A percentile compares a stretch with the other conserved stretches of the same genome.
phyloP scores from a whole-genome alignment of 2,329 filamentous ascomycete species.

The Fusarium sp. region DNA sequence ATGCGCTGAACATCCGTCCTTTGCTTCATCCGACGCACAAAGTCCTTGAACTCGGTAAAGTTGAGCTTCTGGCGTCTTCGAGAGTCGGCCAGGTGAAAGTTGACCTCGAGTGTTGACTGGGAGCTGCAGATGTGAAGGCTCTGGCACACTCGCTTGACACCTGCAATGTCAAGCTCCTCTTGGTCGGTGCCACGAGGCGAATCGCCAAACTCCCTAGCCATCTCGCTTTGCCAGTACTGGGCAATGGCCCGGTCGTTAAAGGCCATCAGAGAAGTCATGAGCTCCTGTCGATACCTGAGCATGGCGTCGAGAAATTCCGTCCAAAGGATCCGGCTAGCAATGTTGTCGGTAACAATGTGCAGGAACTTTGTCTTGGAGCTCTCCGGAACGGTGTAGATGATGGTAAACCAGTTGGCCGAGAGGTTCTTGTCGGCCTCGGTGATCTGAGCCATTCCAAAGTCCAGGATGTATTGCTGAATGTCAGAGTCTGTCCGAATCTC shows the following conservation, averaged over 20 bases:
- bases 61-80: slow-evolving; percentile 74
- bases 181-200: slow-evolving; percentile 65
- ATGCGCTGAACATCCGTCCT: slow-evolving; percentile 83
- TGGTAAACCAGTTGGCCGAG: slow-evolving; percentile 85
- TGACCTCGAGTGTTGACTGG: slow-evolving; percentile 76
- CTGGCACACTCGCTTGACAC: slow-evolving; percentile 86
- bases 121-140: slow-evolving; percentile 94
- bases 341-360: slow-evolving; percentile 85
- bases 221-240: slow-evolving; percentile 88
- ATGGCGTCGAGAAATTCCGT: slow-evolving; percentile 86
- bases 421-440: slow-evolving; percentile 48
- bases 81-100: slow-evolving; percentile 80
- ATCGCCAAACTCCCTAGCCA: slow-evolving; percentile 74
- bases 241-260: slow-evolving; percentile 86
- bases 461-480: slow-evolving; percentile 88
- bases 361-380: slow-evolving; percentile 87
- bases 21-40: slow-evolving; percentile 85
- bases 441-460: slow-evolving; percentile 77
- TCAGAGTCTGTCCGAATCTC: slow-evolving; percentile 88
- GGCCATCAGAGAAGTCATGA: slow-evolving; percentile 89
- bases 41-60: slow-evolving; percentile 84
- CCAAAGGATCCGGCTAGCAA: slow-evolving; percentile 81
- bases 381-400: slow-evolving; percentile 85
- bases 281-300: slow-evolving; percentile 85
- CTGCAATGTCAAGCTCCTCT: slow-evolving; percentile 80